Evolutionary conservation across 148 eudicot genomes (phyloP), one percentile per base, ranked within the genome.

Genomic region (Agrostemma githago): DNA sequence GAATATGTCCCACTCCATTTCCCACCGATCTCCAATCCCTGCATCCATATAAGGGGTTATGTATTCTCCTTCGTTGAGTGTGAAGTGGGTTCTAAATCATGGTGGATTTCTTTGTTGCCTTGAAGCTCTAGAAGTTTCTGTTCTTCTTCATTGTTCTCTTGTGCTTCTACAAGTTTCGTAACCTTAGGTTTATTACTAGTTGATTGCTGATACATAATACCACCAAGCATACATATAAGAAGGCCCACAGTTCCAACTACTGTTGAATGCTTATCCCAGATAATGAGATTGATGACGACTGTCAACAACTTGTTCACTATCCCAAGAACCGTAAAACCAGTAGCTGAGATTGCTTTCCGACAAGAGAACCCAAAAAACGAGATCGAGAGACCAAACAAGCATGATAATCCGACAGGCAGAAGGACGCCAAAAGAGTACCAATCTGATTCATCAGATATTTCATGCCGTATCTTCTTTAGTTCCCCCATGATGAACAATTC

Each of bases 361-460:
- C 97, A 95, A 65, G 99, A 95, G 73, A 95, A 95, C 16, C 97
- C 99, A 44, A 90, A 95, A 82, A 92, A 95, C n/a, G 97, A 95
- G 68, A 95, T 95, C 0, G 97, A 86, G 53, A 92, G 85, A 62
- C 99, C 99, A 75, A 95, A 95, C 72, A 95, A 79, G 75, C 93
- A 95, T 19, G 99, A 95, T 68, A 95, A 75, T 41, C 94, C 96
- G 10, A 92, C 96, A 1, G 97, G 97, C 73, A 95, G 81, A 73
- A 95, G 66, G 85, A 92, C 97, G 60, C 82, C 70, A 60, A 90
- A 88, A 60, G 92, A 79, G 72, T 90, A 54, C 98, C 98, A 94
- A 82, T 94, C 92, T 9, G 96, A 68, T 84, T 92, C 92, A 53
- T 87, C 97, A 10, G 88, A 14, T n/a, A 94, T 88, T 26, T 88